Conservation (phyloP, 805 yeast genomes). For the Barnettozyma botsteinii region DNA sequence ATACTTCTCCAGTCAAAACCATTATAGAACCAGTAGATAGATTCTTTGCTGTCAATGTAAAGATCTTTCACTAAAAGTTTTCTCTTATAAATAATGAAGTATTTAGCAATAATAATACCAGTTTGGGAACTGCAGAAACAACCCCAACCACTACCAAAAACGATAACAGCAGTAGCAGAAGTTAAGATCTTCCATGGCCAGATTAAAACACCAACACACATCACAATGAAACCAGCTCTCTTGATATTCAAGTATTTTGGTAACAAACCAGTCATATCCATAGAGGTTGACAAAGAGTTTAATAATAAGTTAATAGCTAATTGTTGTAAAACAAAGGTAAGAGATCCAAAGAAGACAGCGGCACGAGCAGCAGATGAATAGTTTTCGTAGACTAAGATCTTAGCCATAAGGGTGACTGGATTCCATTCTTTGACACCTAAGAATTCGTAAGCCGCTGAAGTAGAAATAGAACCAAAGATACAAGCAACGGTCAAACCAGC, state of each 20-base stretch:
- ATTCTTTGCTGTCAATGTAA: constrained; percentile 9
- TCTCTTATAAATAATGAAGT: constrained; percentile 16
- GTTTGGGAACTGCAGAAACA: constrained; percentile 20
- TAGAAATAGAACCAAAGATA: constrained; percentile 27
- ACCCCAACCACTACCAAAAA: constrained; percentile 24
- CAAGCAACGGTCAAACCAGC: constrained; percentile 27
- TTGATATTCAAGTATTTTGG: constrained; percentile 32
- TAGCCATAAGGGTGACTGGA: constrained; percentile 23
- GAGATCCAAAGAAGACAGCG: constrained; percentile 27
- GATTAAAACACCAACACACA: constrained; percentile 33
- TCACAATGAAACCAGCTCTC: constrained; percentile 24
- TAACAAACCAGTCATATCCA: constrained; percentile 32
- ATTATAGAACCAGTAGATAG: constrained; percentile 19
- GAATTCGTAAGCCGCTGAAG: constrained; percentile 26
- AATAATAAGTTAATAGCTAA: constrained; percentile 27
- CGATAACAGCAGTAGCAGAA: constrained; percentile 17
- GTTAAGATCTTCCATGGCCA: constrained; percentile 36
- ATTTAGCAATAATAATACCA: constrained; percentile 16
- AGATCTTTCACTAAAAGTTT: constrained; percentile 18
- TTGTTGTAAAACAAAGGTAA: constrained; percentile 27
- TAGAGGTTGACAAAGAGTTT: constrained; percentile 23
- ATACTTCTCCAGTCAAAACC: constrained; percentile 27
- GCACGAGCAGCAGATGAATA: constrained; percentile 26
- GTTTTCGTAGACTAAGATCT: constrained; percentile 16
- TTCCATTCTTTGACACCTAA: constrained; percentile 27